Base-by-base conservation (phyloP, 257 asterid species). In the Paraleonurus japonicus region DNA sequence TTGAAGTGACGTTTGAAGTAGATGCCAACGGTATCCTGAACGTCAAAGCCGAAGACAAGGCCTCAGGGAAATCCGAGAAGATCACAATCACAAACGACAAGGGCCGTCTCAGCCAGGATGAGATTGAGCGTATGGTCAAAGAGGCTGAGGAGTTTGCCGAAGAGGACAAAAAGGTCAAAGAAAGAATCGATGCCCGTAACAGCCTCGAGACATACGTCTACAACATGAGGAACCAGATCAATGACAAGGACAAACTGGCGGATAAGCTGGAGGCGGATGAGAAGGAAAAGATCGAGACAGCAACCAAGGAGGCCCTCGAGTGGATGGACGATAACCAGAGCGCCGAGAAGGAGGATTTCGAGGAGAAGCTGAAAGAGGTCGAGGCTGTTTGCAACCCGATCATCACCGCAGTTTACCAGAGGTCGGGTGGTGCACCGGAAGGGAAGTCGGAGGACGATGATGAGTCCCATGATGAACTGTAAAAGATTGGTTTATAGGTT, bases 111-210 rank as follows among this genome's bases (percentile, higher is more conserved):
- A 87, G 90, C 76, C 92, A 89, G 63, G 97, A 92, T 20, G 97
- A 92, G 80, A 92, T 92, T 2, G 97, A 92, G 6, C 88, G 95
- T 1, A 92, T 87, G 96, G 96, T 92, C 43, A 89, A 69, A 1
- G 96, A 91, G 41, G 97, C 96, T 0, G 97, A 89, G 73, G 97
- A 89, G 57, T 92, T 89, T 6, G 96, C 96, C 0, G 97, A 92
- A 51, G 97, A 92, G 72, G 97, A 92, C 88, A 89, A 89, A 83
- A 92, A 87, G 79, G 88, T 87, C 20, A 89, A 89, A 61, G 95
- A 92, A 59, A 86, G 79, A 48, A 87, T 89, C 8, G 97, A 92
- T n/a, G 93, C 96, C 0, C 80, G 89, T n/a, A 89, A 92, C 85
- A 80, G 86, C 77, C 82, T 92, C 17, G 96, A 92, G 82, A 92